These are phyloP conservation scores for Hypoxylon intermedium DNA, from an alignment of 495 filamentous ascomycete genomes.

Conservation along the genomic window DNA sequence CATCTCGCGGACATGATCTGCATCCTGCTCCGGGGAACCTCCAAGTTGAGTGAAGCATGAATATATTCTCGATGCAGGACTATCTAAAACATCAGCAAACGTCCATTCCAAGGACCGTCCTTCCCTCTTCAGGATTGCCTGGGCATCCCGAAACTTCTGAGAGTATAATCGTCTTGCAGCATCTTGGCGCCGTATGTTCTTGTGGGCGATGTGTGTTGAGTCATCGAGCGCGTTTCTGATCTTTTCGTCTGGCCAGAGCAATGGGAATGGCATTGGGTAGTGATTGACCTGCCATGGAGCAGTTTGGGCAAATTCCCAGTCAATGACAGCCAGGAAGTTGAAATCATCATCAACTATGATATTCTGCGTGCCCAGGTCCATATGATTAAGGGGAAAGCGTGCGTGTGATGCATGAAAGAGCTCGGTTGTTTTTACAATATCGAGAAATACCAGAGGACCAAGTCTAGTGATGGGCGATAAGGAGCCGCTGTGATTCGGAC, in stretches of 20 bases:
- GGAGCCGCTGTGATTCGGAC: background rate
- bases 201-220: background rate
- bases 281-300: slow-evolving; percentile 38
- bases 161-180: background rate
- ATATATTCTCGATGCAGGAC: background rate
- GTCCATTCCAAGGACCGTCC: background rate
- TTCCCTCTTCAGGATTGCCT: background rate
- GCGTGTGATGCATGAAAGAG: slow-evolving; percentile 24
- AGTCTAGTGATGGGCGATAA: background rate
- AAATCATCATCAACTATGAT: slow-evolving; percentile 39
- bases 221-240: background rate
- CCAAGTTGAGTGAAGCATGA: background rate
- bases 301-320: slow-evolving; percentile 43
- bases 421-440: slow-evolving; percentile 26
- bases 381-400: slow-evolving; percentile 41
- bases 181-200: background rate
- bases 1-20: background rate
- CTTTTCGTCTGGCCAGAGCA: slow-evolving; percentile 20
- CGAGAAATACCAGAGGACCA: slow-evolving; percentile 19
- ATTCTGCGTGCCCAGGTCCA: slow-evolving; percentile 45
- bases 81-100: background rate
- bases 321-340: slow-evolving; percentile 42
- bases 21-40: background rate
- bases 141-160: background rate
- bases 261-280: slow-evolving; percentile 44